phyloP scores from a whole-genome alignment of 2,329 filamentous ascomycete genomes.

The Talaromyces piceae region DNA sequence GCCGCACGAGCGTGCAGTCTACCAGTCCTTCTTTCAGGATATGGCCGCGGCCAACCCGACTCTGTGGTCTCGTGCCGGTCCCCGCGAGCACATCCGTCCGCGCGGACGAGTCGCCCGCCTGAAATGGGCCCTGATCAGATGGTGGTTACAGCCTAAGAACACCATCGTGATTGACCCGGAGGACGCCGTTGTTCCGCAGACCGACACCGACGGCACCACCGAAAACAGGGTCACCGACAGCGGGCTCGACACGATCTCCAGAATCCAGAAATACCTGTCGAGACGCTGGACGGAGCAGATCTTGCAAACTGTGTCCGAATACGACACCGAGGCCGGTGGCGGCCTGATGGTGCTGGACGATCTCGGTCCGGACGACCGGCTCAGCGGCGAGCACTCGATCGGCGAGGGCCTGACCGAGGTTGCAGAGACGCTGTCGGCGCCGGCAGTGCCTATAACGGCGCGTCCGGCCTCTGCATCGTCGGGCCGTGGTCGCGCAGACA shows the following conservation, averaged over 20 bases:
- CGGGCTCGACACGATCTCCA: conserved; percentile 31
- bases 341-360: conserved; percentile 9
- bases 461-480: background rate
- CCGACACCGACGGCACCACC: conserved; percentile 10
- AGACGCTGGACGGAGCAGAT: conserved; percentile 36
- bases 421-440: conserved; percentile 14
- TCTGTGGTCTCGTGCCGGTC: conserved; percentile 44
- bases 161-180: conserved; percentile 25
- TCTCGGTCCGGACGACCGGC: conserved; percentile 1
- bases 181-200: conserved; percentile 15
- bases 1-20: conserved; percentile 42
- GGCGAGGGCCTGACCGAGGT: conserved; percentile 16
- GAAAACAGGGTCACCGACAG: conserved; percentile 9
- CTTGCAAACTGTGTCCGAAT: background rate
- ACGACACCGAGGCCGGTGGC: conserved; percentile 8
- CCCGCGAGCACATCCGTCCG: conserved; percentile 35
- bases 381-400: conserved; percentile 10
- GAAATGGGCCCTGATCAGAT: conserved; percentile 43
- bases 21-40: conserved; percentile 44
- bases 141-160: conserved; percentile 39
- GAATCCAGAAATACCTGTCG: conserved; percentile 33
- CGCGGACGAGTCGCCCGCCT: conserved; percentile 28
- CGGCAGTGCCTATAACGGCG: conserved; percentile 13
- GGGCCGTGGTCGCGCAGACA: background rate
- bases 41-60: conserved; percentile 39